Evolutionary conservation across 345 rosid genomes (phyloP).

Genomic region (Eucalyptus guilfoylei): DNA sequence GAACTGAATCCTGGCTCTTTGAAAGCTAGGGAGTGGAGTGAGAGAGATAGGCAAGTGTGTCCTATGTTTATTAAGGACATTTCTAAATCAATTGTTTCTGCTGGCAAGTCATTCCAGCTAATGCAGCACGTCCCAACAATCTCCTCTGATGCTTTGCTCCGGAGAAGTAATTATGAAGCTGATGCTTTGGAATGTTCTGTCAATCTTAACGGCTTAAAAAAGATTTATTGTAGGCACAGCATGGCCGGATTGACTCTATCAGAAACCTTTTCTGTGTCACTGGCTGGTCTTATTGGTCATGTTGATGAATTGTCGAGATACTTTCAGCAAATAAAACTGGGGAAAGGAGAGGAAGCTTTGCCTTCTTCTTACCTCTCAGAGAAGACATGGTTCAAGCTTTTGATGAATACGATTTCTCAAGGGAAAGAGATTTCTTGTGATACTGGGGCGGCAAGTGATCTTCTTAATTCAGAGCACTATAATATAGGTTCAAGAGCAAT

Average conservation of each 20-base stretch:
- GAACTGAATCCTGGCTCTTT: slow-evolving; percentile 24
- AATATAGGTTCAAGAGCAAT: neutral
- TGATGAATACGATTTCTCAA: slow-evolving; percentile 30
- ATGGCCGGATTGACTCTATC: slow-evolving; percentile 59
- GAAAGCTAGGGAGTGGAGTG: slow-evolving; percentile 47
- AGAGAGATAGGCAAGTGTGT: slow-evolving; percentile 29
- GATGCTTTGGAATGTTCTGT: slow-evolving; percentile 16
- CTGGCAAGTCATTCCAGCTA: slow-evolving; percentile 94
- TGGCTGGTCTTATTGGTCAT: slow-evolving; percentile 71
- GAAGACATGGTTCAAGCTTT: slow-evolving; percentile 45
- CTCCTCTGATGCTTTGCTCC: slow-evolving; percentile 13
- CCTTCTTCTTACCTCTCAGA: slow-evolving; percentile 27
- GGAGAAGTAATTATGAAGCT: slow-evolving; percentile 7
- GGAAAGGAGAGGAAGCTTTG: slow-evolving; percentile 11
- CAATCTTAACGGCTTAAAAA: neutral
- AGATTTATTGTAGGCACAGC: slow-evolving; percentile 7
- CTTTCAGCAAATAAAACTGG: slow-evolving; percentile 20
- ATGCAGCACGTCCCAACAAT: slow-evolving; percentile 42
- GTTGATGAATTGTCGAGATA: slow-evolving; percentile 59
- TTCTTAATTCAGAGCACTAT: slow-evolving; percentile 7
- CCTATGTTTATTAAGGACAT: slow-evolving; percentile 75
- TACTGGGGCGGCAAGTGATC: slow-evolving; percentile 9
- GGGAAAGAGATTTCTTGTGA: slow-evolving; percentile 18
- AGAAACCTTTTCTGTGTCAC: slow-evolving; percentile 65
- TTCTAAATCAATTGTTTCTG: slow-evolving; percentile 75